Percentiles rank a stretch among this genome's conserved stretches.
Conservation (phyloP, 768 basidiomycete genomes). For the Gyrodon lividus region DNA sequence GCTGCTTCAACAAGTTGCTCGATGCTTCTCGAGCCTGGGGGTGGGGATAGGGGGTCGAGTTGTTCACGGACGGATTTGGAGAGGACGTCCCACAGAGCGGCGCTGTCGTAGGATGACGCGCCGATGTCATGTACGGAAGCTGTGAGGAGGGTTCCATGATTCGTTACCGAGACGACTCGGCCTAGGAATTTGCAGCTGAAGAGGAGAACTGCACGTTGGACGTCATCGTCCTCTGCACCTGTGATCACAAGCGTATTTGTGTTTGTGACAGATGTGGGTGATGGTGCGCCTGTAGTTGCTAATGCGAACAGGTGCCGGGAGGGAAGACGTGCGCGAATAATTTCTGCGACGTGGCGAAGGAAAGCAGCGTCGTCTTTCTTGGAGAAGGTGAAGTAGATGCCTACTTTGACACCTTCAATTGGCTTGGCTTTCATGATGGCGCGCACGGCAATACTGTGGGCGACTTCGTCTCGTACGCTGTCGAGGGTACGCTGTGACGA, state of each 20-base stretch:
- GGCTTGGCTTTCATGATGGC: slow-evolving; percentile 48
- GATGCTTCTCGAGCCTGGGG: slow-evolving; percentile 62
- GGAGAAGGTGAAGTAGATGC: slow-evolving; percentile 60
- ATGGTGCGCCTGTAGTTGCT: slow-evolving; percentile 45
- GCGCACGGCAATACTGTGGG: slow-evolving; percentile 54
- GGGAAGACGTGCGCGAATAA: slow-evolving; percentile 42
- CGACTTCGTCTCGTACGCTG: slow-evolving; percentile 59
- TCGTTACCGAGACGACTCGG: slow-evolving; percentile 43
- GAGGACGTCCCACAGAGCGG: slow-evolving; percentile 70
- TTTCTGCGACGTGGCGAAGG: slow-evolving; percentile 51
- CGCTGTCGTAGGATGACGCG: slow-evolving; percentile 55
- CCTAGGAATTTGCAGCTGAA: slow-evolving; percentile 69
- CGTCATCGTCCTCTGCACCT: slow-evolving; percentile 51
- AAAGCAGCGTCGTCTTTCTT: slow-evolving; percentile 57
- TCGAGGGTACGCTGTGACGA: slow-evolving; percentile 47
- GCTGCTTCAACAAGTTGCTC: slow-evolving; percentile 55
- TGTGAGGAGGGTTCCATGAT: slow-evolving; percentile 35
- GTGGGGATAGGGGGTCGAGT: slow-evolving; percentile 60
- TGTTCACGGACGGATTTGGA: slow-evolving; percentile 58
- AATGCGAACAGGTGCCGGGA: slow-evolving; percentile 54
- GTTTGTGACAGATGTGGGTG: slow-evolving; percentile 21
- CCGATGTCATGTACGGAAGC: slow-evolving; percentile 57
- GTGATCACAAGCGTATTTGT: slow-evolving; percentile 55
- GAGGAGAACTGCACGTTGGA: slow-evolving; percentile 68
- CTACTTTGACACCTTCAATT: slow-evolving; percentile 55